phyloP scores from a whole-genome alignment of 306 rosid species.

The Pterocarpus macrocarpus region DNA sequence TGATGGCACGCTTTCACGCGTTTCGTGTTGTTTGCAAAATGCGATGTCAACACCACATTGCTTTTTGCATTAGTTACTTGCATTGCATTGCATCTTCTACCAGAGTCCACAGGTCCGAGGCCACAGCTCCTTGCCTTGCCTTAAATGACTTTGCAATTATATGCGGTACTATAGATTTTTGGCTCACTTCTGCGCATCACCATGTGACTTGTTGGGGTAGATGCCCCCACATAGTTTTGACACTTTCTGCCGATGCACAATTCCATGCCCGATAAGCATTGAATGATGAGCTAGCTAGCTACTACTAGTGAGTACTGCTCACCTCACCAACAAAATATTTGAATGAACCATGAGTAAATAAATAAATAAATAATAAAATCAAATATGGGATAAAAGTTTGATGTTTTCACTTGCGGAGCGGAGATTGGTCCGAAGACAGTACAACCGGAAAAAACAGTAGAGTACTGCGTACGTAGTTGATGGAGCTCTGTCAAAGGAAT shows the following conservation, averaged over 20 bases:
- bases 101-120: constrained; percentile 5
- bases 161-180: constrained; percentile 27
- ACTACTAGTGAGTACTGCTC: too few species aligned
- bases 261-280: not conserved
- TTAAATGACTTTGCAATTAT: constrained; percentile 53
- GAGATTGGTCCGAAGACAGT: not conserved
- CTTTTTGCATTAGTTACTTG: constrained; percentile 26
- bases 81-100: not conserved
- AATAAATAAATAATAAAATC: too few species aligned
- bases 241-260: constrained; percentile 22
- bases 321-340: too few species aligned
- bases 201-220: constrained; percentile 46
- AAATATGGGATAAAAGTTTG: not conserved
- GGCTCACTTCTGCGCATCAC: constrained; percentile 43
- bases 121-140: constrained; percentile 43
- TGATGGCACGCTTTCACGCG: constrained; percentile 35
- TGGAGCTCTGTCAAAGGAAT: not conserved
- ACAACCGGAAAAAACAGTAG: not conserved
- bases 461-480: not conserved
- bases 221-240: constrained; percentile 39
- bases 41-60: constrained; percentile 14
- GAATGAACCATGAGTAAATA: too few species aligned
- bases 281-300: not conserved
- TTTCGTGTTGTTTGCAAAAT: constrained; percentile 12
- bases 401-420: not conserved